Percentiles rank a stretch among this genome's conserved stretches.
Conservation (phyloP, 768 basidiomycete genomes). For the Boletus eberwhitei region DNA sequence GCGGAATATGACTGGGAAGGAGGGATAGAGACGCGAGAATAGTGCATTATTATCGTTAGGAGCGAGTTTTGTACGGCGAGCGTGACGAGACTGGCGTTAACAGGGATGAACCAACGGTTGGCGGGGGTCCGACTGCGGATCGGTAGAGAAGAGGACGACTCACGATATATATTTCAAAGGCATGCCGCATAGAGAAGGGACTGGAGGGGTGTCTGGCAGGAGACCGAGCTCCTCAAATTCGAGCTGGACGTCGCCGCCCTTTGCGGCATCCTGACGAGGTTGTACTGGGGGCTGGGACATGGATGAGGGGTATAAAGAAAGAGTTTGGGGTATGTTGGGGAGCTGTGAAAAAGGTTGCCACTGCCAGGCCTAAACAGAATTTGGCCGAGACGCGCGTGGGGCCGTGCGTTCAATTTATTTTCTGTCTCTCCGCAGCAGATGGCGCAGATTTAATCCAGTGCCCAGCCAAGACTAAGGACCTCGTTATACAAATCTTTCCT, state of each 20-base stretch:
- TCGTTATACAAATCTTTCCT: conserved; percentile 15
- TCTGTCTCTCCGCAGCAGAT: conserved; percentile 19
- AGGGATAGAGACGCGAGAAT: conserved; percentile 81
- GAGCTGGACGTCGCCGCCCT: conserved; percentile 36
- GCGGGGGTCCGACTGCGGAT: conserved; percentile 2
- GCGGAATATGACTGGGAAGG: conserved; percentile 82
- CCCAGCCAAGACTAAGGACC: conserved; percentile 4
- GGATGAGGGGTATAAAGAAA: conserved; percentile 25
- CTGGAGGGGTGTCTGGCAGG: conserved; percentile 33
- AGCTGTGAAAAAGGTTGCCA: neutral
- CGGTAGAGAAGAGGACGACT: conserved; percentile 29
- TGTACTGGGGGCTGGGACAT: conserved; percentile 21
- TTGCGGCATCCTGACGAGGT: conserved; percentile 20
- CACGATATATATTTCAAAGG: conserved; percentile 81
- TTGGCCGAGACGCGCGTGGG: neutral
- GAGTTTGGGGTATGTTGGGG: conserved; percentile 7
- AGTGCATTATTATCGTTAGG: conserved; percentile 93
- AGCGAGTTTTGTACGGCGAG: conserved; percentile 90
- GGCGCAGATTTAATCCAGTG: too few relatives aligned
- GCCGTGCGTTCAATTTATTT: conserved; percentile 6
- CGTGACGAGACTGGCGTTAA: conserved; percentile 59
- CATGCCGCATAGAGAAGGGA: conserved; percentile 63
- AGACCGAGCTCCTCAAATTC: conserved; percentile 47
- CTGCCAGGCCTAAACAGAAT: neutral
- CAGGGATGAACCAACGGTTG: neutral